Percentiles rank a stretch among this genome's conserved stretches.
Conservation (phyloP, 1,139 yeast species). For the Candida tunisiensis region DNA sequence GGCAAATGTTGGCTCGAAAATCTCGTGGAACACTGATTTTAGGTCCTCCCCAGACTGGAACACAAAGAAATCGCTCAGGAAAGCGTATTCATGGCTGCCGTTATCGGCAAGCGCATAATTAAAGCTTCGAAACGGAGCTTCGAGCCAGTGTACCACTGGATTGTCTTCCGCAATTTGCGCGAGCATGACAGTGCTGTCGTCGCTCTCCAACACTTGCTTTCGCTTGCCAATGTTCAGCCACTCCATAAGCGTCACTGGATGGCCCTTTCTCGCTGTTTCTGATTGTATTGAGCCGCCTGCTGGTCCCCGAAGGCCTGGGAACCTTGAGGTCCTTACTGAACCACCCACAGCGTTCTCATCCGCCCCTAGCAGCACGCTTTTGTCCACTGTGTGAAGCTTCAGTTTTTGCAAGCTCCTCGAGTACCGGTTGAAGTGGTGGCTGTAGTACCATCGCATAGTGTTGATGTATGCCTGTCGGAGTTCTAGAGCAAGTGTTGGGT, state of each 20-base stretch:
- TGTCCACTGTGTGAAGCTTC: constrained; percentile 35
- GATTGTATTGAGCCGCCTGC: constrained; percentile 4
- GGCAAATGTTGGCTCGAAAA: constrained; percentile 35
- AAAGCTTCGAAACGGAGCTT: constrained; percentile 58
- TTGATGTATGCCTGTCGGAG: constrained; percentile 63
- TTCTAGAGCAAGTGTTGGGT: constrained; percentile 56
- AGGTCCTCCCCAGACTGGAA: constrained; percentile 27
- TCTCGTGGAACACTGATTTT: constrained; percentile 27
- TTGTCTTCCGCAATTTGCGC: constrained; percentile 78
- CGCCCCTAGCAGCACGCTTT: constrained; percentile 33
- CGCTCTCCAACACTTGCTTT: constrained; percentile 5
- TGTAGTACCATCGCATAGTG: constrained; percentile 91
- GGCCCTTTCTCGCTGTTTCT: constrained; percentile 8
- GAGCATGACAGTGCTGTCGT: constrained; percentile 51
- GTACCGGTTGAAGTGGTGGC: constrained; percentile 63
- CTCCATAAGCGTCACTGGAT: too few species aligned
- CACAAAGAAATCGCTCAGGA: constrained; percentile 55
- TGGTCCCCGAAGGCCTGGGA: constrained; percentile 1
- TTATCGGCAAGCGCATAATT: constrained; percentile 63
- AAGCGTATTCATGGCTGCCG: constrained; percentile 59
- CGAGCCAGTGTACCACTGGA: constrained; percentile 47
- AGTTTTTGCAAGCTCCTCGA: constrained; percentile 56
- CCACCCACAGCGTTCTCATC: constrained; percentile 5
- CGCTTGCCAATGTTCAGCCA: too few species aligned
- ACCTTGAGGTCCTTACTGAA: not conserved